These are phyloP conservation scores for Fusarium oxysporum DNA, from an alignment of 2,329 filamentous ascomycete species.

Conservation along the genomic window DNA sequence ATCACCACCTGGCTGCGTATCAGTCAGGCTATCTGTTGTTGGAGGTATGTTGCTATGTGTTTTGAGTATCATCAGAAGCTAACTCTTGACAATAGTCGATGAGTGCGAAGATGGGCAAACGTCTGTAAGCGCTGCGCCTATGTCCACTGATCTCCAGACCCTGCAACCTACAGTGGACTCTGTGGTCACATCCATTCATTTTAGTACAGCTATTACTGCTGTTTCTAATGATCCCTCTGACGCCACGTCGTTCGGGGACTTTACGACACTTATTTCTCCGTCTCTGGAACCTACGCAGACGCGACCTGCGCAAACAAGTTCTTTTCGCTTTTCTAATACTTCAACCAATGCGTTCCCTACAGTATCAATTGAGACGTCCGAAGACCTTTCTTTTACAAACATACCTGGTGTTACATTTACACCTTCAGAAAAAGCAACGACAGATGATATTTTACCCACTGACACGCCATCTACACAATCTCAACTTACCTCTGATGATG, in stretches of 20 bases:
- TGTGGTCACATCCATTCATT: fast-evolving
- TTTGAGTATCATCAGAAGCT: fast-evolving
- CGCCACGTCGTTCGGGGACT: fast-evolving
- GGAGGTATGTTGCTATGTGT: fast-evolving
- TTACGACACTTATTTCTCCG: neutral
- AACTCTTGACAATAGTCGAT: neutral
- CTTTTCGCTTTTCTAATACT: neutral
- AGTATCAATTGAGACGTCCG: neutral
- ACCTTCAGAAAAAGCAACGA: neutral
- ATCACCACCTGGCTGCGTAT: neutral
- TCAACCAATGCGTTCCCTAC: neutral
- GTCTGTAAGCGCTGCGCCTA: neutral
- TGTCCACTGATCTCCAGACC: neutral
- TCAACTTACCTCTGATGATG: neutral
- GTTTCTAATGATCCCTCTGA: too few relatives aligned
- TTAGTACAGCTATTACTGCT: fast-evolving
- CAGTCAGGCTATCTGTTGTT: neutral
- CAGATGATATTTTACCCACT: neutral
- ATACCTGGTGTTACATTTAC: neutral
- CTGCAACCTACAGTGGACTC: neutral
- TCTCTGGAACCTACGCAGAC: neutral
- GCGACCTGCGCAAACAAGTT: neutral
- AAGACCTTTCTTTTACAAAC: neutral
- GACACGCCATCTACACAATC: fast-evolving
- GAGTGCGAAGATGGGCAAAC: neutral